Conservation (phyloP, 495 filamentous ascomycete genomes). For the Lichenothelia convexa region DNA sequence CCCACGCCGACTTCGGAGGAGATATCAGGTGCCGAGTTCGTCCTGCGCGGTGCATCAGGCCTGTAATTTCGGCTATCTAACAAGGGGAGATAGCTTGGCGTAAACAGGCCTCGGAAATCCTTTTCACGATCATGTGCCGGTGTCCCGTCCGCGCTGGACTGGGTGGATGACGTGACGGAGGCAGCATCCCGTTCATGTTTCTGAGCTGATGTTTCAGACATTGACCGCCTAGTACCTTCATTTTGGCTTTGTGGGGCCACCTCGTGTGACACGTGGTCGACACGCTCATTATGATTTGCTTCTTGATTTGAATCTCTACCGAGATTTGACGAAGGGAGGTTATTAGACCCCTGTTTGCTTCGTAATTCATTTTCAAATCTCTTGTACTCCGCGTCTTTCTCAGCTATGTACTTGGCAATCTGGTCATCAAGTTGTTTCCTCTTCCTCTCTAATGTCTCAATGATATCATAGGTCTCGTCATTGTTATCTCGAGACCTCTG, state of each 20-base stretch:
- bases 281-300: background rate
- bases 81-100: slow-evolving; percentile 6
- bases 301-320: background rate
- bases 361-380: slow-evolving; percentile 8
- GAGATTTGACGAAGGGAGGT: background rate
- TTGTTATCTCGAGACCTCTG: too few relatives aligned
- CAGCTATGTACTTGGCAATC: slow-evolving; percentile 11
- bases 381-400: slow-evolving; percentile 12
- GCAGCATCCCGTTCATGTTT: background rate
- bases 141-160: background rate
- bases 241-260: background rate
- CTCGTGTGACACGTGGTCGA: background rate
- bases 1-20: too few relatives aligned
- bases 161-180: slow-evolving; percentile 1
- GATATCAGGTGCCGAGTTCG: too few relatives aligned
- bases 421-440: slow-evolving; percentile 12
- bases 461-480: too few relatives aligned
- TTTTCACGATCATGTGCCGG: slow-evolving; percentile 4
- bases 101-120: slow-evolving; percentile 11
- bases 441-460: slow-evolving; percentile 10
- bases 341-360: background rate
- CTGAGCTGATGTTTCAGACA: background rate
- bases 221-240: too few relatives aligned
- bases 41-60: too few relatives aligned
- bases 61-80: too few relatives aligned